Evolutionary conservation across 148 eudicot species (phyloP), one percentile per base, ranked within the genome.

Genomic region (Nyssa sinensis): DNA sequence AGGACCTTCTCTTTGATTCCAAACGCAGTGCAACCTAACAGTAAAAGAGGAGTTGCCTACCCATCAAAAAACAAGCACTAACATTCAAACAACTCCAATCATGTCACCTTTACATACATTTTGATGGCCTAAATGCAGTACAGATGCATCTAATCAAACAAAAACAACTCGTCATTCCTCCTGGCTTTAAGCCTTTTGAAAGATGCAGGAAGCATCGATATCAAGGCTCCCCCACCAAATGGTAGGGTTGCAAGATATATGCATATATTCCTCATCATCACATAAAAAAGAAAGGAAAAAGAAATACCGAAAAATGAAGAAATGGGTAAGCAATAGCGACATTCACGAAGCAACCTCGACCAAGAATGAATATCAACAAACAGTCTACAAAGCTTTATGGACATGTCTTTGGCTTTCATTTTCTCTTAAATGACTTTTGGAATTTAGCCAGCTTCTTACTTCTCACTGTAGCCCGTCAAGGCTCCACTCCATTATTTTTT

Each of bases 131-230:
- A 62, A 81, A 37, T 68, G 80, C 33, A 28, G 14, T 61, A 64
- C n/a, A 66, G 37, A 71, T 70, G 58, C 62, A 75, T 70, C 71
- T 72, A 62, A 75, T 76, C 77, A 76, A 72, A 63, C 77, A 72
- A 72, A 70, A 67, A 61, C 60, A 76, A 72, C 75, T 23, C 74
- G 47, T 62, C 64, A 34, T 80, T 66, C 67, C 71, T 80, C 59
- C 23, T 67, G 66, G 25, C 74, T 76, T 81, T 72, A 60, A 44
- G 51, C 76, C 72, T 72, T 66, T 62, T 39, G 75, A 75, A 68
- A 76, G 62, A 67, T 60, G 53, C 4, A 62, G 61, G 76, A 39
- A 74, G 67, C 76, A 81, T 67, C 70, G n/a, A n/a, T n/a, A n/a
- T n/a, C 75, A 58, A 67, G 62, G 58, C 73, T 39, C 68, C 37